Conservation (phyloP, 1,284 basidiomycete genomes). For the Papiliotrema nemorosa region DNA sequence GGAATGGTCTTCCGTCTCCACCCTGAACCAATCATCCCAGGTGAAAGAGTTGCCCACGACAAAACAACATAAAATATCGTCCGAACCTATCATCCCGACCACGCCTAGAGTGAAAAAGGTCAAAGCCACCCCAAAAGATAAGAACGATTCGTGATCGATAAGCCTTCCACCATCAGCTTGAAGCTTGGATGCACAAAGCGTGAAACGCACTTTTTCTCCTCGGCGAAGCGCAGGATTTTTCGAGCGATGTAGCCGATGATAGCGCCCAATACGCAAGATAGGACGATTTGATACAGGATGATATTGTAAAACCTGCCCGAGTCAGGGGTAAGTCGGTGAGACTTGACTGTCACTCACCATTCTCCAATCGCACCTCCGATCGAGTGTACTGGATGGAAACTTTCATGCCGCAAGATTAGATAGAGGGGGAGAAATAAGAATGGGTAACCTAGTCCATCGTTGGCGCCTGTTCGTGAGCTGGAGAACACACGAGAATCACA, state of each 20-base stretch:
- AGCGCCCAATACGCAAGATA: conserved; percentile 74
- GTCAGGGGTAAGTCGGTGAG: neutral
- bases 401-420: conserved; percentile 63
- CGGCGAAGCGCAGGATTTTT: conserved; percentile 34
- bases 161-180: conserved; percentile 14
- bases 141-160: conserved; percentile 49
- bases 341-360: conserved; percentile 49
- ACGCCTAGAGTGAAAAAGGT: conserved; percentile 70
- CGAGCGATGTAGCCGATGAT: conserved; percentile 62
- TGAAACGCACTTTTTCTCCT: conserved; percentile 43
- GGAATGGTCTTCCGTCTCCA: conserved; percentile 53
- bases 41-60: conserved; percentile 45
- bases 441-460: conserved; percentile 87
- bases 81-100: conserved; percentile 79
- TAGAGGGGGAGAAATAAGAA: conserved; percentile 91
- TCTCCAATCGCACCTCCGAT: conserved; percentile 60
- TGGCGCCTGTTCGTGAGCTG: no score
- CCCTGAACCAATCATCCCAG: conserved; percentile 52
- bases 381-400: conserved; percentile 28
- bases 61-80: conserved; percentile 68
- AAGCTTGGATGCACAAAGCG: neutral
- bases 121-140: conserved; percentile 46
- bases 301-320: conserved; percentile 43
- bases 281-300: conserved; percentile 54
- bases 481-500: no score